Conservation (phyloP, 768 basidiomycete species). For the Exidia glandulosa region DNA sequence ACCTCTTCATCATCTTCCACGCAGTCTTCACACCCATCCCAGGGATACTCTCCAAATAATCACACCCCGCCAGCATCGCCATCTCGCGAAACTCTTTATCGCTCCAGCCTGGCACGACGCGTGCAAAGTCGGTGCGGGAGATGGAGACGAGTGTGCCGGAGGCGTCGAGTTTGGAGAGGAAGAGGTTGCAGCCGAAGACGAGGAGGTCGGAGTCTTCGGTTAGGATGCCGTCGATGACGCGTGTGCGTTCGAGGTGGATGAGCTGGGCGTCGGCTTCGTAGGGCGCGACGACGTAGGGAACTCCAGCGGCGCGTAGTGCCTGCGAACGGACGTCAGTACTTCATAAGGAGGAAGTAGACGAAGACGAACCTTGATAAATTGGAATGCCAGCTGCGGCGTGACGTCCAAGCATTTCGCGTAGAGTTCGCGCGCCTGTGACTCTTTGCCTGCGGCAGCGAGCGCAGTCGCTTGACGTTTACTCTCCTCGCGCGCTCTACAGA, state of each 20-base stretch:
- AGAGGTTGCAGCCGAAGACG: slow-evolving; percentile 89
- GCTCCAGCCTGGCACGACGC: slow-evolving; percentile 62
- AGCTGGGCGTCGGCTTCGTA: slow-evolving; percentile 99
- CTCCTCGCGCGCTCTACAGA: slow-evolving; percentile 52
- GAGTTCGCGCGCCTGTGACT: slow-evolving; percentile 71
- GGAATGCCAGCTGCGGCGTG: slow-evolving; percentile 94
- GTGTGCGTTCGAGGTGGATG: slow-evolving; percentile 75
- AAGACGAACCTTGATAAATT: slow-evolving; percentile 79
- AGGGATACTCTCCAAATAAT: slow-evolving; percentile 82
- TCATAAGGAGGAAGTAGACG: slow-evolving; percentile 5
- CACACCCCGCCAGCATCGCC: slow-evolving; percentile 89
- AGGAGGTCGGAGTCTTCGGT: slow-evolving; percentile 98
- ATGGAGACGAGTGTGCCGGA: slow-evolving; percentile 56
- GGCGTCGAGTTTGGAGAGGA: slow-evolving; percentile 87
- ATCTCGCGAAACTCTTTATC: slow-evolving; percentile 85
- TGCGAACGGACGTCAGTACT: slow-evolving; percentile 19
- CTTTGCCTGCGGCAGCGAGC: slow-evolving; percentile 66
- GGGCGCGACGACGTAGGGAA: slow-evolving; percentile 86
- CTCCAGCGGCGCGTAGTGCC: slow-evolving; percentile 74
- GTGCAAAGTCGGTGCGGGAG: slow-evolving; percentile 53
- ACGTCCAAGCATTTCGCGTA: slow-evolving; percentile 91
- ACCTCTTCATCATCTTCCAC: slow-evolving; percentile 65
- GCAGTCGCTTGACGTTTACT: slow-evolving; percentile 62
- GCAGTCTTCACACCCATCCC: slow-evolving; percentile 95
- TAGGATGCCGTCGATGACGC: slow-evolving; percentile 80